These are phyloP conservation scores for Backusella liffmaniae DNA, from an alignment of 192 early-diverging fungal species.

Conservation along the genomic window DNA sequence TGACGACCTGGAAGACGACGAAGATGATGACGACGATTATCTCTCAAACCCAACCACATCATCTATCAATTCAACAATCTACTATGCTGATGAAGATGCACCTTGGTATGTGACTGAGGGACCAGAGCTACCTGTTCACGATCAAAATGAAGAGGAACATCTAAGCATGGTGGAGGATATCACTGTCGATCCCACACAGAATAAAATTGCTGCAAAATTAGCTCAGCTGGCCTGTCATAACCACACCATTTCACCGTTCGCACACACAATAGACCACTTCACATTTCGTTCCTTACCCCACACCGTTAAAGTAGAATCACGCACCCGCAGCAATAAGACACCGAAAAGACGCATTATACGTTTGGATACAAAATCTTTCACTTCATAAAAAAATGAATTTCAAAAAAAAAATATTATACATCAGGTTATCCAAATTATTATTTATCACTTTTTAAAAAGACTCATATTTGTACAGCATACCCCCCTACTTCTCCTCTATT, in stretches of 20 bases:
- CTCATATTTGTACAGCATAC: neutral
- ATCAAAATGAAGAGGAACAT: neutral
- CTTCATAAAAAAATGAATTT: neutral
- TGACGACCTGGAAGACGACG: neutral
- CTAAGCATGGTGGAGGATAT: neutral
- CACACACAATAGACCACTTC: constrained; percentile 77
- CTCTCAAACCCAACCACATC: neutral
- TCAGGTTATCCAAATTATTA: neutral
- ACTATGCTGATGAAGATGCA: constrained; percentile 24
- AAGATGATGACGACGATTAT: neutral
- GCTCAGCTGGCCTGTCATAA: constrained; percentile 82
- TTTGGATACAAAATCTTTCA: constrained; percentile 4
- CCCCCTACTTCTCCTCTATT: neutral
- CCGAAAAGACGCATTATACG: constrained; percentile 32
- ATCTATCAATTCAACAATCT: neutral
- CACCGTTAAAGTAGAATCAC: constrained; percentile 11
- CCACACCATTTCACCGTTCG: constrained; percentile 86
- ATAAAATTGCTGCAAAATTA: constrained; percentile 81
- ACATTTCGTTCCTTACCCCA: constrained; percentile 68
- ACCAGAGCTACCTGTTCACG: constrained; percentile 22
- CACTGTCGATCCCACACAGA: constrained; percentile 63
- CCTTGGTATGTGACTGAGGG: constrained; percentile 37
- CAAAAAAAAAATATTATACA: neutral
- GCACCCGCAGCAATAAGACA: constrained; percentile 33
- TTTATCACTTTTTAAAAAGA: neutral